phyloP scores from a whole-genome alignment of 164 flowering plant genomes.

The Hamamelis virginiana region DNA sequence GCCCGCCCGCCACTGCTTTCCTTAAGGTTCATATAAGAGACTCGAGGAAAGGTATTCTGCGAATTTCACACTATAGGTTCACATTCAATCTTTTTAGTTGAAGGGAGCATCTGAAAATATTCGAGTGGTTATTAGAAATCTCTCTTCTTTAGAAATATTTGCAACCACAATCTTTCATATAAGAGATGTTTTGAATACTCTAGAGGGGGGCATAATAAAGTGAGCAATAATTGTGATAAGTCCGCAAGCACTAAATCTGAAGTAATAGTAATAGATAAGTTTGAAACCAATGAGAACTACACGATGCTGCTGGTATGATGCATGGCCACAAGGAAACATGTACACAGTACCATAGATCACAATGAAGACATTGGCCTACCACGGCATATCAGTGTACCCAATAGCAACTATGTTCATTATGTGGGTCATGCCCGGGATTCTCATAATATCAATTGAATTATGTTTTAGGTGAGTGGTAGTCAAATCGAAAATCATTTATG shows the following conservation, averaged over 20 bases:
- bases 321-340: constrained; percentile 12
- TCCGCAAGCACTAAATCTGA: constrained; percentile 3
- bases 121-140: constrained; percentile 6
- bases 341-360: constrained; percentile 14
- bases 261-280: constrained; percentile 8
- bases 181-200: constrained; percentile 4
- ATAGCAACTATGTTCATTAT: background rate
- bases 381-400: background rate
- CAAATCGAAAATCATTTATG: background rate
- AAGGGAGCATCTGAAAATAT: constrained; percentile 3
- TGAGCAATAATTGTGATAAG: constrained; percentile 2
- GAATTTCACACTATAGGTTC: background rate
- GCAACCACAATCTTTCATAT: background rate
- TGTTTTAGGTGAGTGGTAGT: background rate
- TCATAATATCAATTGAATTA: background rate
- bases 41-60: too few species aligned
- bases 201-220: constrained; percentile 3
- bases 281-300: constrained; percentile 17
- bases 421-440: background rate
- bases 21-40: background rate
- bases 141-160: background rate
- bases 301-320: constrained; percentile 1
- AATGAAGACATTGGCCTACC: constrained; percentile 6
- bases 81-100: background rate
- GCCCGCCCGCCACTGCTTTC: background rate